Evolutionary conservation across 306 rosid genomes (phyloP), one percentile per base, ranked within the genome.

Genomic region (Inga oerstediana): DNA sequence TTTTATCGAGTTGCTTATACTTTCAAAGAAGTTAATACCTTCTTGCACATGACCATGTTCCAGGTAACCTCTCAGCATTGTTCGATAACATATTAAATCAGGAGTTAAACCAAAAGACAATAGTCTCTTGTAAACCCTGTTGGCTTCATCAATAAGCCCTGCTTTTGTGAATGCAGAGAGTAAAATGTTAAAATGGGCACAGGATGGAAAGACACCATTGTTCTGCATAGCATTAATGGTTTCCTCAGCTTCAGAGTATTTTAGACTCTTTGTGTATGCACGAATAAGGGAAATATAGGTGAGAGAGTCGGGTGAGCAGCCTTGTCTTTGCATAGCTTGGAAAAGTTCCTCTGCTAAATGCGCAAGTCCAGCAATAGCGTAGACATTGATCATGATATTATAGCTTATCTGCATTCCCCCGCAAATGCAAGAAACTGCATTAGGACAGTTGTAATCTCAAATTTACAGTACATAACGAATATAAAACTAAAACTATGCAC

Each of bases 301-400:
- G 80, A 85, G 85, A 59, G 96, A 88, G 88, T 95, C 98, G 0
- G 98, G 96, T 71, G 68, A 77, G 82, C 77, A 84, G 79, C 91
- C 91, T 68, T 92, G 87, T 79, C 71, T 81, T 87, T 89, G 86
- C 98, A 95, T 93, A 72, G 87, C 91, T 62, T 72, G 76, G 56
- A 72, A 72, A 72, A 72, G 58, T 24, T 72, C 30, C 76, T 45
- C 76, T 44, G 88, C 92, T 89, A 91, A 92, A 68, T 87, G 82
- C 79, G 84, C 76, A 72, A 82, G 91, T 75, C 98, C 99, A 8
- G 92, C 94, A 67, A 80, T 84, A 34, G 96, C 99, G 79, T 91
- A 92, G 37, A 91, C 96, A 76, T 93, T 86, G 82, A 91, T 91
- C 98, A 95, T 93, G 65, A 95, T 93, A 48, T 95, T 90, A 87